These are phyloP conservation scores for Kappamyces sp. DNA, from an alignment of 192 early-diverging fungal species.

Conservation along the genomic window DNA sequence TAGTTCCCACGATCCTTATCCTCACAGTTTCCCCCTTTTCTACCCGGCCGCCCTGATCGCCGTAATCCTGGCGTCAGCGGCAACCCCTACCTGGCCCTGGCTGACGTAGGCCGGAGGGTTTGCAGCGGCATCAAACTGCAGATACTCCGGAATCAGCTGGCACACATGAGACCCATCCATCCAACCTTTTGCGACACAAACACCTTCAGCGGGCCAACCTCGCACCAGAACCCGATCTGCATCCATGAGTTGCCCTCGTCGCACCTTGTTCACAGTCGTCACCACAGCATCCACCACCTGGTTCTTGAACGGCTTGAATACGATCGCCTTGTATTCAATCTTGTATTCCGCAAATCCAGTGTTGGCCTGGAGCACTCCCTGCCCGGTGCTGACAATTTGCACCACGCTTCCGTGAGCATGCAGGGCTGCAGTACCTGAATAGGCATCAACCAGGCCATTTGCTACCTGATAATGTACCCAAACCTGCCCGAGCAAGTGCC, in stretches of 20 bases:
- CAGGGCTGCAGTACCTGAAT: too few species aligned
- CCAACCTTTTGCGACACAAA: constrained; percentile 80
- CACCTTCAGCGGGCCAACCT: constrained; percentile 87
- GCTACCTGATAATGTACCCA: constrained; percentile 75
- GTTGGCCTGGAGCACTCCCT: constrained; percentile 69
- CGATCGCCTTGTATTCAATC: constrained; percentile 86
- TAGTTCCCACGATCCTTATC: constrained; percentile 83
- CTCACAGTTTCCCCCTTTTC: constrained; percentile 82
- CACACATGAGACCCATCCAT: neutral
- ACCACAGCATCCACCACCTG: constrained; percentile 89
- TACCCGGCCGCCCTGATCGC: constrained; percentile 49
- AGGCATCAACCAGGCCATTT: too few species aligned
- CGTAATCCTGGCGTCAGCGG: constrained; percentile 15
- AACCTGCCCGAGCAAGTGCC: constrained; percentile 88
- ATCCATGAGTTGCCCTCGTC: neutral
- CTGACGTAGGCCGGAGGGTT: constrained; percentile 78
- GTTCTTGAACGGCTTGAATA: constrained; percentile 95
- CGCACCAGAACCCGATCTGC: constrained; percentile 90
- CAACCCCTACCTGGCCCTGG: constrained; percentile 59
- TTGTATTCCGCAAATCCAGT: constrained; percentile 88
- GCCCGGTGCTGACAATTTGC: constrained; percentile 67
- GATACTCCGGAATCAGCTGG: constrained; percentile 78
- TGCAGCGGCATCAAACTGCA: constrained; percentile 85
- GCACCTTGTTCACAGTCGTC: constrained; percentile 82
- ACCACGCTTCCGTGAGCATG: constrained; percentile 53